phyloP scores from a whole-genome alignment of 768 basidiomycete genomes.

The Boletus patriciae region DNA sequence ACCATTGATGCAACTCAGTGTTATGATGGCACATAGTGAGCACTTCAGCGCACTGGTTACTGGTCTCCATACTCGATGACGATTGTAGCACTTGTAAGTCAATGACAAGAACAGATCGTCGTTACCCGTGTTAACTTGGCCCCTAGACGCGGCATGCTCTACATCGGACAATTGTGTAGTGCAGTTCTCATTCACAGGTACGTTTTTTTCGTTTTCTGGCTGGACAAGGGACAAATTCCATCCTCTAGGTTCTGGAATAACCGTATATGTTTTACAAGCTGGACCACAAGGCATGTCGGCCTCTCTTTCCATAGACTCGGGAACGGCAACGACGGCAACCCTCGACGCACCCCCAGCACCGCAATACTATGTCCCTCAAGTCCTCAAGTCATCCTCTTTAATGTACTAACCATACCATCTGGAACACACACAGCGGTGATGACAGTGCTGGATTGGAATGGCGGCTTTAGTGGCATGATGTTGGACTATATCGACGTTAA shows the following conservation, averaged over 20 bases:
- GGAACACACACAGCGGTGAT: conserved; percentile 25
- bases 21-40: conserved; percentile 30
- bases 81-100: conserved; percentile 27
- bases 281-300: conserved; percentile 30
- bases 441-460: conserved; percentile 29
- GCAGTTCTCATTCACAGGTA: conserved; percentile 27
- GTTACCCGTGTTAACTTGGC: background rate
- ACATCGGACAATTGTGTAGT: conserved; percentile 25
- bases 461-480: conserved; percentile 31
- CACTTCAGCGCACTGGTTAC: background rate
- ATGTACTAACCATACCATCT: conserved; percentile 21
- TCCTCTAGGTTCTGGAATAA: conserved; percentile 26
- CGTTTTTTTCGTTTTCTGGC: background rate
- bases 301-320: conserved; percentile 26
- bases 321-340: conserved; percentile 21
- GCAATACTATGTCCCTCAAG: conserved; percentile 25
- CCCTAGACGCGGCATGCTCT: conserved; percentile 24
- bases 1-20: conserved; percentile 23
- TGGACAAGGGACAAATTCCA: background rate
- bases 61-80: conserved; percentile 2
- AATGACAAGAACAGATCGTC: background rate
- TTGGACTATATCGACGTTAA: conserved; percentile 29
- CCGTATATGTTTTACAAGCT: conserved; percentile 29
- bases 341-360: conserved; percentile 24
- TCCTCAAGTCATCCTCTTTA: conserved; percentile 20